Conservation (phyloP, 2,329 filamentous ascomycete species). For the Lithohypha guttulata region DNA sequence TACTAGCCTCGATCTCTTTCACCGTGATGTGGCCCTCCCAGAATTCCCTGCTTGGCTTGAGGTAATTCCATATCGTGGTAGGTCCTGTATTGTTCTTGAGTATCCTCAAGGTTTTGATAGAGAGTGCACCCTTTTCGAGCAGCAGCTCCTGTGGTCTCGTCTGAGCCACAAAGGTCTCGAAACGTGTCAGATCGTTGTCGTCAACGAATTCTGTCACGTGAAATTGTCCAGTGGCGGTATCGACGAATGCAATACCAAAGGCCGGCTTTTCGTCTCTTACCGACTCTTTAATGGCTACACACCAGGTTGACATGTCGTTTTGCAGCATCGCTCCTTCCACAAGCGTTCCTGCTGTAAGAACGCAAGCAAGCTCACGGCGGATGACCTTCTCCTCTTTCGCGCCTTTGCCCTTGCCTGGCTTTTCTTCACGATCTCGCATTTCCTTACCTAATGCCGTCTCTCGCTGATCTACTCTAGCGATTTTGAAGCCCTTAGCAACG, state of each 20-base stretch:
- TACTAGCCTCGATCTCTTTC: conserved; percentile 66
- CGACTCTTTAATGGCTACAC: conserved; percentile 82
- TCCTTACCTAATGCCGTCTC: conserved; percentile 93
- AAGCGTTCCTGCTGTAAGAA: conserved; percentile 82
- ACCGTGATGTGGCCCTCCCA: conserved; percentile 75
- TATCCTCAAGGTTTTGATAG: conserved; percentile 80
- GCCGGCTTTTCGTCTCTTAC: conserved; percentile 60
- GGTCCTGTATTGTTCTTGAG: conserved; percentile 91
- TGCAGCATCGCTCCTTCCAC: conserved; percentile 96
- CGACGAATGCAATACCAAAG: conserved; percentile 88
- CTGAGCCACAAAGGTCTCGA: conserved; percentile 93
- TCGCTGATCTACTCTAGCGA: conserved; percentile 91
- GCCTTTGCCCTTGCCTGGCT: conserved; percentile 37
- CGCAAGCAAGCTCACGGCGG: conserved; percentile 75
- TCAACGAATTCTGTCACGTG: conserved; percentile 86
- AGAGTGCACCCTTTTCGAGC: conserved; percentile 76
- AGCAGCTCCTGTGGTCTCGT: conserved; percentile 79
- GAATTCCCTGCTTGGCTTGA: conserved; percentile 81
- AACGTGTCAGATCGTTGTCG: conserved; percentile 86
- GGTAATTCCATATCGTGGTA: conserved; percentile 88
- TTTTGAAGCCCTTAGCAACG: conserved; percentile 95
- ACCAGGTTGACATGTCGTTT: conserved; percentile 94
- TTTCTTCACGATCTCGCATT: conserved; percentile 82
- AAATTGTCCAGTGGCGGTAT: conserved; percentile 92
- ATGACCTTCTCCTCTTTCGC: conserved; percentile 88